Base-by-base conservation (phyloP, 441 rosid genomes). In the Manihot esculenta region DNA sequence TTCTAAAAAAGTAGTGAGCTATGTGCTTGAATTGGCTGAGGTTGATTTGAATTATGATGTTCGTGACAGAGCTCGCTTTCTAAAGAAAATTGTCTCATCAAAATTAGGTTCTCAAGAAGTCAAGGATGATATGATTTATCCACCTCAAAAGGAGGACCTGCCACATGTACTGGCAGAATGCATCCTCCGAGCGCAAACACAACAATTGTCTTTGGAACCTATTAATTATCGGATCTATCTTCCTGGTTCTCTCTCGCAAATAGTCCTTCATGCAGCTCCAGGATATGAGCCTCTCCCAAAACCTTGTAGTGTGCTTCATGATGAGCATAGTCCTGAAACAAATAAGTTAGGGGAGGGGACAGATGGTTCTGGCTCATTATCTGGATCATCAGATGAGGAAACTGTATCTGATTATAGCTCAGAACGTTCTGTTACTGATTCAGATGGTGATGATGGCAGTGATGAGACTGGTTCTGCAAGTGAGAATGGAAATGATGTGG, bases 211-310 rank as follows among this genome's bases (percentile, higher is more conserved):
- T 73, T 69, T 74, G 51, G 85, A 76, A 75, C 80, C 85, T n/a
- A 56, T 79, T 50, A 84, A 79, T 65, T 69, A 80, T 74, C 93
- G 97, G 23, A 84, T 88, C 79, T 93, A 91, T 84, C 98, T 95
- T 66, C 99, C 98, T 73, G 98, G 98, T 68, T 91, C 98, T 68
- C 94, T 95, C 72, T 95, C 99, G 3, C 98, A 91, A 78, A 88
- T 95, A 65, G 99, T 95, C 76, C 90, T 89, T 78, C 99, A 95
- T 85, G 97, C 98, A 26, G 99, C 99, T 72, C 99, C 99, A 11
- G 97, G 96, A 54, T 95, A 95, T 77, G 98, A 93, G 81, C 90
- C 99, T 80, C 97, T 95, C 78, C 98, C 99, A 56, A 93, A 91
- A 81, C 96, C 99, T 59, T 84, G 96, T 72, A 87, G 86, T 78